Conservation (phyloP, 306 rosid genomes). For the Sicyos baderoa region DNA sequence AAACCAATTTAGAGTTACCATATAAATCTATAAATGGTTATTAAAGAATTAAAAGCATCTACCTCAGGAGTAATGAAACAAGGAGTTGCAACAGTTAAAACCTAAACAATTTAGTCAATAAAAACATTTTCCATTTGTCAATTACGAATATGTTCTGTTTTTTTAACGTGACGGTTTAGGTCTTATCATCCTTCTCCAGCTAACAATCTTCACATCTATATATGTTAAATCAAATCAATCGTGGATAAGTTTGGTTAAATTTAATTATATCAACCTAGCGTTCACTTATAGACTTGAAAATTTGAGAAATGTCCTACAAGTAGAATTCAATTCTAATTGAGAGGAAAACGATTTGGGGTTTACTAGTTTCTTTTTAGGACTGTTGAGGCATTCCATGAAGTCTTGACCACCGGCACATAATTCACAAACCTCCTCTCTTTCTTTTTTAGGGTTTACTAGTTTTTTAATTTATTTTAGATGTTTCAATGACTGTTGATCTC, state of each 20-base stretch:
- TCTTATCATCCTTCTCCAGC: neutral
- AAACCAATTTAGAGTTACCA: slow-evolving; percentile 19
- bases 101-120: neutral
- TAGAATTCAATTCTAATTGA: too few species aligned
- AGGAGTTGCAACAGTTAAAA: neutral
- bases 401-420: neutral
- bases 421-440: neutral
- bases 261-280: too few species aligned
- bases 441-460: neutral
- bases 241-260: too few species aligned
- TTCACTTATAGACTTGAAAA: too few species aligned
- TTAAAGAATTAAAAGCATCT: slow-evolving; percentile 2
- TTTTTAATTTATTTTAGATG: neutral
- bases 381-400: too few species aligned
- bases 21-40: neutral
- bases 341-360: too few species aligned
- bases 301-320: too few species aligned
- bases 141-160: too few species aligned
- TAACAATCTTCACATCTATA: neutral
- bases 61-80: neutral
- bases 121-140: neutral
- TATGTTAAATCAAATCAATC: too few species aligned
- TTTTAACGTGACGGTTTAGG: too few species aligned
- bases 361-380: too few species aligned
- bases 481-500: neutral